Base-by-base conservation (phyloP, 2,329 filamentous ascomycete species). In the Thyridium curvatum region DNA sequence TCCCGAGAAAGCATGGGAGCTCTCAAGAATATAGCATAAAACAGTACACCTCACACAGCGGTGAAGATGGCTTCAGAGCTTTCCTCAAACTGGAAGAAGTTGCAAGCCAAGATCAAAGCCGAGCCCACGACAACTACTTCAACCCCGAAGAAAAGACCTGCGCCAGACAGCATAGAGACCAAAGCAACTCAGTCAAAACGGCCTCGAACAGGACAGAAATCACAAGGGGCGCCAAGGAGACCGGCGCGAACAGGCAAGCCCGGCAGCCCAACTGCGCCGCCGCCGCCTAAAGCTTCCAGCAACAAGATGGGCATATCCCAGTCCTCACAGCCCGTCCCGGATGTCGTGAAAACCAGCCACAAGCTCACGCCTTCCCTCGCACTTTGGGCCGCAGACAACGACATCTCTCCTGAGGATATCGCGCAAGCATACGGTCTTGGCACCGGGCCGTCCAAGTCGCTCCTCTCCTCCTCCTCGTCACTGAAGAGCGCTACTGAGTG, bases 31-130 rank as follows among this genome's bases (percentile, higher is more conserved):
- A 26, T 26, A 6, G 21, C 21, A 6, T 26, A 26, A 26, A 26
- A 10, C 10, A 10, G 21, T 10, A 26, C 6, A 26, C 10, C 21
- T 26, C 21, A 26, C 10, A 26, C 10, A 26, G 6, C 21, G 10
- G 21, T 6, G 40, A 50, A 32, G 44, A 71, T 71, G 68, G 60
- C 66, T 30, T 59, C 59, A 30, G 66, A 65, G 50, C 61, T 82
- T 28, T 83, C 79, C 12, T 79, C 75, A 39, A 90, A 90, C 57
- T 90, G 85, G 85, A 88, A 87, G 63, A 83, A 76, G 63, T 71
- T 90, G 39, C 84, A 88, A 63, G 74, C 75, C 47, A 73, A 72
- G 51, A 63, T 79, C 50, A 69, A 74, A 52, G 56, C 67, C 31
- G 67, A 72, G 42, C 58, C 65, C 18, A 43, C 59, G n/a, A 51